phyloP scores from a whole-genome alignment of 495 filamentous ascomycete species.

The Lasiosphaeriaceae sp. region DNA sequence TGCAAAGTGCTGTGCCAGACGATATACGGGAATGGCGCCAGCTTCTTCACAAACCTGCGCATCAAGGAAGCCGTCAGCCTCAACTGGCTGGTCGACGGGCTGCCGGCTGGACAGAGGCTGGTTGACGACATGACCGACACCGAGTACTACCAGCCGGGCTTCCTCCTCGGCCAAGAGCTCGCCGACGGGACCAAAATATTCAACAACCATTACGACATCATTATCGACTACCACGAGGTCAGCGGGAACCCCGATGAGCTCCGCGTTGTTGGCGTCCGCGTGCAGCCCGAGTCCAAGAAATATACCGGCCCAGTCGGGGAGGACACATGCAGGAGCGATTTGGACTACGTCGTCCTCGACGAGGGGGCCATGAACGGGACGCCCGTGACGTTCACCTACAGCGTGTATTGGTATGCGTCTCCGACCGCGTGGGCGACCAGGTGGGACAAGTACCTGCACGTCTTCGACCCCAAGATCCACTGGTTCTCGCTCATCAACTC shows the following conservation, averaged over 20 bases:
- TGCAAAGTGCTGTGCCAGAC: conserved; percentile 75
- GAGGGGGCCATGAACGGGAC: conserved; percentile 56
- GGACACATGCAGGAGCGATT: conserved; percentile 56
- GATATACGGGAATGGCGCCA: conserved; percentile 62
- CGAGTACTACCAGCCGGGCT: conserved; percentile 82
- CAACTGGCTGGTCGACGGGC: conserved; percentile 93
- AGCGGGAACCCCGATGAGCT: conserved; percentile 55
- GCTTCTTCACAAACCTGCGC: conserved; percentile 74
- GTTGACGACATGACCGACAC: conserved; percentile 66
- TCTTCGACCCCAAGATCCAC: conserved; percentile 93
- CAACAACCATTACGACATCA: conserved; percentile 92
- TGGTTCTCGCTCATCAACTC: conserved; percentile 98
- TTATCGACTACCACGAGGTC: conserved; percentile 87
- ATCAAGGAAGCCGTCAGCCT: conserved; percentile 82
- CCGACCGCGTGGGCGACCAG: conserved; percentile 87
- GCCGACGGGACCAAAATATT: conserved; percentile 52
- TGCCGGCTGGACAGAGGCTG: conserved; percentile 80
- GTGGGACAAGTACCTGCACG: conserved; percentile 97
- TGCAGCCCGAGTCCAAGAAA: conserved; percentile 69
- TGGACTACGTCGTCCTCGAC: conserved; percentile 54
- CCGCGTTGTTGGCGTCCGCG: conserved; percentile 86
- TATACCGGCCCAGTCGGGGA: conserved; percentile 55
- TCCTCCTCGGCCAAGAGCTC: conserved; percentile 61
- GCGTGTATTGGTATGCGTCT: conserved; percentile 78
- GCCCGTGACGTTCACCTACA: conserved; percentile 81